Percentiles rank a stretch among this genome's conserved stretches.
Conservation (phyloP, 2,329 filamentous ascomycete species). For the Sclerotinia minor region DNA sequence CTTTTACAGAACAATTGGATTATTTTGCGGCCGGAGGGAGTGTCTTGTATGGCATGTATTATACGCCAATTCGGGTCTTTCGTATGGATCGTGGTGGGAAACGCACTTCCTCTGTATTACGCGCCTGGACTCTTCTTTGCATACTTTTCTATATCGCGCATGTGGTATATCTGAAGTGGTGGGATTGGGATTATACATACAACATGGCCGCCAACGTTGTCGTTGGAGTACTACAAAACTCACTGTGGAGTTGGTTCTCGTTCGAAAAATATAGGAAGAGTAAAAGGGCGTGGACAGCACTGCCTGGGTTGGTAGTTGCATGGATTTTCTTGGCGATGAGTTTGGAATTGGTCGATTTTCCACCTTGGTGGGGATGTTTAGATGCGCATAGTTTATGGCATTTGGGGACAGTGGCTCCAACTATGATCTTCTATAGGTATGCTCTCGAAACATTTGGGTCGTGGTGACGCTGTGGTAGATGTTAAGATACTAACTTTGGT, state of each 20-base stretch:
- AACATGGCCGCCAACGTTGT: constrained; percentile 96
- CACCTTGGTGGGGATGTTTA: constrained; percentile 76
- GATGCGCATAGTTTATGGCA: constrained; percentile 98
- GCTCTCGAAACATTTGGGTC: constrained; percentile 44
- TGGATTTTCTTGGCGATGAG: constrained; percentile 95
- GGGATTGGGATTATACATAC: constrained; percentile 93
- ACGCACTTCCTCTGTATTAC: constrained; percentile 52
- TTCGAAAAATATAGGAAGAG: constrained; percentile 70
- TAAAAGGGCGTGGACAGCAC: constrained; percentile 76
- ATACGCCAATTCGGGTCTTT: constrained; percentile 78
- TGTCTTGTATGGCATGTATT: constrained; percentile 90
- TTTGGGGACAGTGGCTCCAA: constrained; percentile 84
- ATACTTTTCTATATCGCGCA: constrained; percentile 70
- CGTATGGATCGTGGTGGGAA: constrained; percentile 64
- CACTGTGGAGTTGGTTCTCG: constrained; percentile 85
- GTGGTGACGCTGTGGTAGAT: neutral
- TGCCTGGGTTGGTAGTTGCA: constrained; percentile 86
- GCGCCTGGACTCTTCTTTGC: constrained; percentile 76
- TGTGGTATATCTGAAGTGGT: constrained; percentile 79
- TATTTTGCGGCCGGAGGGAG: constrained; percentile 92
- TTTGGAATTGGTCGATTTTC: constrained; percentile 90
- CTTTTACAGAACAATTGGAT: constrained; percentile 85
- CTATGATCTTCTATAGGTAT: constrained; percentile 92
- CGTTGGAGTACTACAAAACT: constrained; percentile 75
- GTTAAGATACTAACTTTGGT: constrained; percentile 22